phyloP scores from a whole-genome alignment of 2,329 filamentous ascomycete genomes.

The Dactylellina drechsleri region DNA sequence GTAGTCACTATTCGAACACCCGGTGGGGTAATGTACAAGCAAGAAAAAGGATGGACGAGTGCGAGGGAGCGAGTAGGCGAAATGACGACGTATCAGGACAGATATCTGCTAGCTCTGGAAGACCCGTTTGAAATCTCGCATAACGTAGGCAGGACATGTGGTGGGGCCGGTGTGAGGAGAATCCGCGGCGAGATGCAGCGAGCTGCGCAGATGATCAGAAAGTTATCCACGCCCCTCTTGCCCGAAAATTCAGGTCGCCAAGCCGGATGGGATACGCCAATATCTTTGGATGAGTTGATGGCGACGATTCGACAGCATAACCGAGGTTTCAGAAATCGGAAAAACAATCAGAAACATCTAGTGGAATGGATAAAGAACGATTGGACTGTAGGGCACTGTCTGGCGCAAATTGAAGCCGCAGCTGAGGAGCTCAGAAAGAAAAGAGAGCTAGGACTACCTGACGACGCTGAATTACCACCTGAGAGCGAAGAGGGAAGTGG shows the following conservation, averaged over 20 bases:
- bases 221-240: constrained; percentile 22
- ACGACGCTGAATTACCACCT: constrained; percentile 45
- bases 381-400: constrained; percentile 43
- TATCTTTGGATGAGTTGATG: constrained; percentile 42
- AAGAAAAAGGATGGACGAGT: constrained; percentile 85
- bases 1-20: constrained; percentile 79
- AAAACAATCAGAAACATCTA: constrained; percentile 47
- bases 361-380: constrained; percentile 44
- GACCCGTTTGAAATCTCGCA: constrained; percentile 90
- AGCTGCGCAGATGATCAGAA: constrained; percentile 57
- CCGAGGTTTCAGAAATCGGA: constrained; percentile 41
- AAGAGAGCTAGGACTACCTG: constrained; percentile 41
- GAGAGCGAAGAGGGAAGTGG: constrained; percentile 44
- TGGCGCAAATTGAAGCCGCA: constrained; percentile 45
- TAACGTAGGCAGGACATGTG: constrained; percentile 80
- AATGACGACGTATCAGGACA: constrained; percentile 57
- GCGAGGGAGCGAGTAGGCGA: constrained; percentile 70
- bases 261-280: constrained; percentile 28
- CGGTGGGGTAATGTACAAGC: constrained; percentile 77
- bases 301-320: constrained; percentile 37
- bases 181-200: constrained; percentile 58
- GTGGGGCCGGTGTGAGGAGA: constrained; percentile 55
- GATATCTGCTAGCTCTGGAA: constrained; percentile 88
- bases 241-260: constrained; percentile 20
- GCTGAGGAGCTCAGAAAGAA: constrained; percentile 36